Base-by-base conservation (phyloP, 176 grass and related monocot genomes). In the Zoysia pacifica region DNA sequence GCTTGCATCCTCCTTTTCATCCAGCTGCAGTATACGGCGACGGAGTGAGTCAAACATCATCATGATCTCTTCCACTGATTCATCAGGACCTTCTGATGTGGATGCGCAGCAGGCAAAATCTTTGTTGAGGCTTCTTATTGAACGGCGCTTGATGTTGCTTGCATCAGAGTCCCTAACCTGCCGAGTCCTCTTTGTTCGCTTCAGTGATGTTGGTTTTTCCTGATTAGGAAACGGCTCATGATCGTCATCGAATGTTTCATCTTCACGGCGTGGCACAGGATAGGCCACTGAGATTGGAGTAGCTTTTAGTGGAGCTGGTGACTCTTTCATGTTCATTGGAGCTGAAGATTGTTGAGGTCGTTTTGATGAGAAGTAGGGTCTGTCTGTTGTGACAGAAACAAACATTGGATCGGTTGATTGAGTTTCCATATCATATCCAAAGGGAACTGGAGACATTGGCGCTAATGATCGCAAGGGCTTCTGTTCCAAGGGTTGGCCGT, bases 1-100 rank as follows among this genome's bases (percentile, higher is more conserved):
- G 79, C 48, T 3, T 45, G 28, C 52, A 6, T 85, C 78, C 50
- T 83, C 82, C 48, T 69, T 81, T 39, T 93, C 91, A 76, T 90
- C 85, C 74, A 86, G 5, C 38, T 90, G 91, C 63, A 87, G 70
- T 44, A 64, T 73, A 39, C 65, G 64, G 1, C 91, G 82, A 41
- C 88, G 85, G n/a, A 93, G 88, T 2, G 91, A 86, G 62, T 90
- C 91, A 62, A 85, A 93, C 60, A 86, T 77, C 70, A 68, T 64
- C 76, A 90, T 84, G 6, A 63, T 50, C 36, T 16, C 69, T 70
- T 88, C 87, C 14, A 86, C 91, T 2, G 79, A 73, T 63, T 86
- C 75, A 54, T 60, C 77, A n/a, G 79, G 88, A 13, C 70, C 20
- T n/a, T 38, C 16, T 4, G 80, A 86, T 6, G 75, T 63, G 86